Evolutionary conservation across 129 eudicot species (phyloP).

Genomic region (Ambrosia artemisiifolia): DNA sequence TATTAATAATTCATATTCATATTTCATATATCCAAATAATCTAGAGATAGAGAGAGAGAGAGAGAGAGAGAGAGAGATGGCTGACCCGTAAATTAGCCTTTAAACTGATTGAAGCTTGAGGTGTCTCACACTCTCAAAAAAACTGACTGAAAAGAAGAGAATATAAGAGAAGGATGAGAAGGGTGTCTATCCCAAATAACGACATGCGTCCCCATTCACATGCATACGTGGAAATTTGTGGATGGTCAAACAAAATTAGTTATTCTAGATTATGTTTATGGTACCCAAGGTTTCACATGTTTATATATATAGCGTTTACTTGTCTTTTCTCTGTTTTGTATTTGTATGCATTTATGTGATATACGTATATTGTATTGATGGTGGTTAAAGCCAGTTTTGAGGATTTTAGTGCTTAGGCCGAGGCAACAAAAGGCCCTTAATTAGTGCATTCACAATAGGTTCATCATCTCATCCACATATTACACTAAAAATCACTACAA

Average conservation of each 20-base stretch:
- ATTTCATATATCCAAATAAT: neutral
- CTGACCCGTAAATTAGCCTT: constrained; percentile 9
- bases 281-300: neutral
- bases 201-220: constrained; percentile 3
- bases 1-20: neutral
- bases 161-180: neutral
- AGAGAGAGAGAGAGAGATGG: neutral
- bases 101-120: neutral
- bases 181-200: neutral
- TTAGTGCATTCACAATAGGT: too few relatives aligned
- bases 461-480: too few relatives aligned
- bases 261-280: neutral
- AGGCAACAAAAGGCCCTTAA: too few relatives aligned
- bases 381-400: too few relatives aligned
- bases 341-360: too few relatives aligned
- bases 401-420: too few relatives aligned
- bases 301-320: too few relatives aligned
- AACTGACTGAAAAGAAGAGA: too few relatives aligned
- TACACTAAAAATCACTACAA: too few relatives aligned
- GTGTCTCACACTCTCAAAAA: too few relatives aligned
- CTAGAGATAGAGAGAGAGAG: neutral
- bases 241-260: neutral
- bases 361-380: too few relatives aligned
- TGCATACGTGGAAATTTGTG: constrained; percentile 24
- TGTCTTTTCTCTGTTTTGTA: too few relatives aligned